Base-by-base conservation (phyloP, 495 filamentous ascomycete species). In the Halenospora varia region DNA sequence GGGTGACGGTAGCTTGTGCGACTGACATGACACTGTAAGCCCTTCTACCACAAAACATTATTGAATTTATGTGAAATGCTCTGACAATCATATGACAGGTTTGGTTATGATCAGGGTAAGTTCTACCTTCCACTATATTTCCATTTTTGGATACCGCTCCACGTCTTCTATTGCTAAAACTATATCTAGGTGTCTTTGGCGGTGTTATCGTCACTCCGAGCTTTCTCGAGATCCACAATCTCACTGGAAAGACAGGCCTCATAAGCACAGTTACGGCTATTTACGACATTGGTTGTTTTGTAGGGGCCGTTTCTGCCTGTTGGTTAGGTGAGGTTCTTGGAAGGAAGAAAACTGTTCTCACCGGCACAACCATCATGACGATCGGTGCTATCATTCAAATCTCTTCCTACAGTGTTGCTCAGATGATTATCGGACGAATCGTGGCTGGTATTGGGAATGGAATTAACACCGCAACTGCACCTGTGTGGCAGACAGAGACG, bases 241-340 rank as follows among this genome's bases (percentile, higher is more conserved):
- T 84, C 13, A 70, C 73, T 19, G 71, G 71, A 9, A 77, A 77
- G 51, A 79, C 74, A 1, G 74, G 70, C 18, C 58, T 75, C 2
- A 71, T 82, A 4, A 80, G 77, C 2, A 87, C 82, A 0, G 75
- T 83, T 15, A 85, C 82, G 10, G 82, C 84, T 3, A 74, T 87
- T 18, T 88, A 87, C 71, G 82, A 85, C 46, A 69, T 88, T 58
- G 84, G 83, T 53, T 85, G 82, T 64, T 84, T 87, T 60, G 71
- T 84, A 11, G 84, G 85, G 9, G 81, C 82, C 10, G 73, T 87
- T 35, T 73, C 73, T 0, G 80, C 82, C 6, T 79, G 84, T 53
- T 78, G 74, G 61, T 68, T 85, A 48, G 85, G 86, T 23, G 83
- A 85, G 52, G 62, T 63, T 8, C 70, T 86, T 0, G 84, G 83